These are phyloP conservation scores for Metrosideros polymorpha DNA, from an alignment of 441 rosid species.

Conservation along the genomic window DNA sequence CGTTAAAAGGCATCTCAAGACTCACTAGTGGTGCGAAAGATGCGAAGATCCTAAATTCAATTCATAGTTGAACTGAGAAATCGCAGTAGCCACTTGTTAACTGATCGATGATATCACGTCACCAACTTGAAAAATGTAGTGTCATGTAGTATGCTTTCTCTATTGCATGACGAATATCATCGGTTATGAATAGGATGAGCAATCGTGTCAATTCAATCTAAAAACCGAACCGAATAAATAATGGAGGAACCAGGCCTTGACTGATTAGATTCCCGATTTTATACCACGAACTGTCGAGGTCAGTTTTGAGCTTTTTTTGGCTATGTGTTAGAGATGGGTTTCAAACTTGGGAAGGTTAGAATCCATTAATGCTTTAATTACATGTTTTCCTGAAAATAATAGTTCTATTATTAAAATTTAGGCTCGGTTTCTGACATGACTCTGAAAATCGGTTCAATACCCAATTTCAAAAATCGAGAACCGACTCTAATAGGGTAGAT, in stretches of 20 bases:
- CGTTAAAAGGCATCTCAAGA: background rate
- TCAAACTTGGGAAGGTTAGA: background rate
- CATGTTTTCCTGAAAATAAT: accelerated
- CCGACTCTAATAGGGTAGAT: background rate
- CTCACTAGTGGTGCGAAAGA: background rate
- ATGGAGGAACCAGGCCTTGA: background rate
- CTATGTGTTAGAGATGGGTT: accelerated
- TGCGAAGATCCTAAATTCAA: background rate
- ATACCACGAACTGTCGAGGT: accelerated
- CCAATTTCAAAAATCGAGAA: background rate
- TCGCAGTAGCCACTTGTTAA: accelerated
- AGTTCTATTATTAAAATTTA: background rate
- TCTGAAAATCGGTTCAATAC: accelerated
- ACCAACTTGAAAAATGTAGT: background rate
- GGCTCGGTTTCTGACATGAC: accelerated
- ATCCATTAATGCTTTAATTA: background rate
- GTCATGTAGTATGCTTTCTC: background rate
- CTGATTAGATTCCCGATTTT: background rate
- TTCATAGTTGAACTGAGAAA: background rate
- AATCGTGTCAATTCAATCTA: background rate
- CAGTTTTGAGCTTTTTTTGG: background rate
- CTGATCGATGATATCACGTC: accelerated
- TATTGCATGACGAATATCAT: background rate
- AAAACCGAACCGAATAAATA: background rate
- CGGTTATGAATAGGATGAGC: accelerated